Conservation (phyloP, 352 stramenopile genomes). For the Phytophthora colocasiae region DNA sequence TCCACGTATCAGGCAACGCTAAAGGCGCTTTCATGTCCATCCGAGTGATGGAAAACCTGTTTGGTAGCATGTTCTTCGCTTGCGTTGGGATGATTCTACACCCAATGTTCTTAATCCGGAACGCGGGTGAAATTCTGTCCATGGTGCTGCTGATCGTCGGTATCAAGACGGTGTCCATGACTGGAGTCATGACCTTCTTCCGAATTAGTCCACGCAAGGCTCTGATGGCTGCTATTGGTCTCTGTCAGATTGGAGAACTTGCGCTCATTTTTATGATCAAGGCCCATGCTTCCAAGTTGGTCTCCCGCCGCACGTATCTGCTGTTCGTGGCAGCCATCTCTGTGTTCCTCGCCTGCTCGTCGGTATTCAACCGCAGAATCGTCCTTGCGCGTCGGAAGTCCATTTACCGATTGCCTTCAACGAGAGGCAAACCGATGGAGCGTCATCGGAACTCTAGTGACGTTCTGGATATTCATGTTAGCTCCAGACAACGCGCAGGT, state of each 20-base stretch:
- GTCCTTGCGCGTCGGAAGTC: conserved; percentile 68
- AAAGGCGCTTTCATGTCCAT: conserved; percentile 85
- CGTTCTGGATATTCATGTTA: conserved; percentile 17
- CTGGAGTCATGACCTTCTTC: conserved; percentile 84
- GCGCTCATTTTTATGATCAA: conserved; percentile 93
- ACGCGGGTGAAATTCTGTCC: conserved; percentile 79
- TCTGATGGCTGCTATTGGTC: conserved; percentile 71
- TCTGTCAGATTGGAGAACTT: conserved; percentile 88
- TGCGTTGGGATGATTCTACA: conserved; percentile 91
- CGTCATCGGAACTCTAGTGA: conserved; percentile 25
- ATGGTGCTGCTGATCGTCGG: conserved; percentile 83
- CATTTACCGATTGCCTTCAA: conserved; percentile 63
- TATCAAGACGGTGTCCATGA: conserved; percentile 84
- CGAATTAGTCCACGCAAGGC: conserved; percentile 76
- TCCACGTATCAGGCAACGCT: conserved; percentile 68
- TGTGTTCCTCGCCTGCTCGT: conserved; percentile 85
- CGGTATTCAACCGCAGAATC: conserved; percentile 77
- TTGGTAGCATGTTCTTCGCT: conserved; percentile 91
- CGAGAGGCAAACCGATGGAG: conserved; percentile 26
- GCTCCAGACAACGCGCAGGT: conserved; percentile 19
- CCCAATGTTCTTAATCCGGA: conserved; percentile 80
- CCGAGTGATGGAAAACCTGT: conserved; percentile 89
- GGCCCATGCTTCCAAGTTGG: conserved; percentile 81
- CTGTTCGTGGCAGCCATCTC: conserved; percentile 83
- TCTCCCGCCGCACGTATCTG: conserved; percentile 84